Base-by-base conservation (phyloP, 805 yeast genomes). In the Schwanniomyces yamadae region DNA sequence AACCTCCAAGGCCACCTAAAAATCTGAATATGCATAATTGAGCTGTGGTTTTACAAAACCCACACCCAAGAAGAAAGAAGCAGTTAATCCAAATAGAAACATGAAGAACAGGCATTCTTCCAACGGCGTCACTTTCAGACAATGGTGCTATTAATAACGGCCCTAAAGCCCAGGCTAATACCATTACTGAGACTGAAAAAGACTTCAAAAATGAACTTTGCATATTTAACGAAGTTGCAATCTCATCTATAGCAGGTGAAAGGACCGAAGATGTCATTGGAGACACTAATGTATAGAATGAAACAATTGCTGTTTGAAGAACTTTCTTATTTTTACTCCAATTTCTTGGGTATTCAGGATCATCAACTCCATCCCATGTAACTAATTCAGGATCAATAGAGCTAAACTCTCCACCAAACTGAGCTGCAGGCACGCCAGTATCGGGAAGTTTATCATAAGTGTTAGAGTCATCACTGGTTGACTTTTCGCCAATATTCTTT, bases 91-190 rank as follows among this genome's bases (percentile, higher is more conserved):
- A 68, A 21, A 77, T 69, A 9, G 82, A 71, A 10, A 59, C 42
- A 37, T 76, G 70, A 39, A 80, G 70, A 4, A 84, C 82, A 4
- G 69, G 53, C 39, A 70, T 65, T 27, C 90, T 61, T 2, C 90
- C 91, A 42, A 74, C 71, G 3, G 41, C 49, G 35, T 63, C 70
- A 40, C 79, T 65, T 50, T 84, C 91, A 29, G 84, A 75, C 9
- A 84, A 49, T 2, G 90, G 90, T 1, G 86, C 82, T 39, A 80
- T 63, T 21, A 82, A 48, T 33, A 83, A 57, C 1, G 89, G 88
- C 9, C 83, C 83, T 14, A 77, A 42, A 0, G 86, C 87, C 71
- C 85, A 70, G 1, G 88, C 86, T 46, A 81, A 66, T n/a, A 83
- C 71, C 65, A 78, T 80, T 23, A 83, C 70, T 0, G 84, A 74